Conservation (phyloP, 1,284 basidiomycete species). For the Filobasidium uniguttulatum region DNA sequence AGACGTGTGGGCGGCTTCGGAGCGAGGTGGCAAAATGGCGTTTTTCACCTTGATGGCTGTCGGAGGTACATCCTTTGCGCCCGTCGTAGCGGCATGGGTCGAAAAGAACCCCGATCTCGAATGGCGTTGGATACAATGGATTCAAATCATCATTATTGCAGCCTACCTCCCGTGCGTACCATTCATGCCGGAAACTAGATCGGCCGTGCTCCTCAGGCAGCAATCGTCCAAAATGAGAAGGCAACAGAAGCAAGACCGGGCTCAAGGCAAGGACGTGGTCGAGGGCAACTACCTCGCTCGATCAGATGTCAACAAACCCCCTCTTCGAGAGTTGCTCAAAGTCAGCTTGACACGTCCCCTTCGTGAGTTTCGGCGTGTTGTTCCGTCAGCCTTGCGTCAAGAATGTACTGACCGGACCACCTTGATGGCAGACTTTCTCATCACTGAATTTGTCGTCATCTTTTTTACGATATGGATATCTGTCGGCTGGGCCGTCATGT, state of each 20-base stretch:
- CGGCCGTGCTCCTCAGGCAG: constrained; percentile 28
- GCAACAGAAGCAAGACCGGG: constrained; percentile 20
- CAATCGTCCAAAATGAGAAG: constrained; percentile 25
- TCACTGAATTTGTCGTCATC: constrained; percentile 61
- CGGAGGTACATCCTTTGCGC: constrained; percentile 39
- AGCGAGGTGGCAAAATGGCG: constrained; percentile 45
- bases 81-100: constrained; percentile 54
- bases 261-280: neutral
- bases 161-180: constrained; percentile 25
- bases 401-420: neutral
- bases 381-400: neutral
- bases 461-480: constrained; percentile 64
- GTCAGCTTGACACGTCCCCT: constrained; percentile 26
- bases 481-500: constrained; percentile 64
- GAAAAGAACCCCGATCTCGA: constrained; percentile 47
- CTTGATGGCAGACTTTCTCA: constrained; percentile 43
- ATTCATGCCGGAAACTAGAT: constrained; percentile 32
- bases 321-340: constrained; percentile 24
- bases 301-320: constrained; percentile 30
- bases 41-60: neutral
- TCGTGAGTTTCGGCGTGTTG: constrained; percentile 16
- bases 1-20: constrained; percentile 51
- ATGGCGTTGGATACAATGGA: constrained; percentile 76
- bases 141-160: constrained; percentile 44
- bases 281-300: constrained; percentile 30